Evolutionary conservation across 371 early-diverging fungal species (phyloP), one percentile per base, ranked within the genome.

Genomic region (Actinomortierella ambigua): DNA sequence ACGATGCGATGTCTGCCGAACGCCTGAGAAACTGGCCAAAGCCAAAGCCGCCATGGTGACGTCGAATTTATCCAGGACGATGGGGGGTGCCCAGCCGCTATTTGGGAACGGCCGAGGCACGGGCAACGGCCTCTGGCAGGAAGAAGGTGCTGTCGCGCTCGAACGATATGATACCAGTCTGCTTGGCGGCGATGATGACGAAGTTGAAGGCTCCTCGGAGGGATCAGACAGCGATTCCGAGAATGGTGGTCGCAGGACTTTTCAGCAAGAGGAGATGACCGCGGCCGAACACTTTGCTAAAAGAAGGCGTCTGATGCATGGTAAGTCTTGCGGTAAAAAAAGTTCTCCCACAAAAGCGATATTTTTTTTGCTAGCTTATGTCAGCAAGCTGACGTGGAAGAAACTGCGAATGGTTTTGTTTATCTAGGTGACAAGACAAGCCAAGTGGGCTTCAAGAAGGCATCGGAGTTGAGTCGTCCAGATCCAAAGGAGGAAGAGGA

Each of bases 1-100:
- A 14, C 53, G 63, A 6, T 73, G 73, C 48, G 73, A 73, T 27
- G 60, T 73, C 13, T 73, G 73, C 41, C 55, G 67, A 51, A 73
- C 63, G 0, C 73, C 73, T 9, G 67, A 73, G 6, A 73, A 63
- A 22, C 60, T 73, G 1, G 54, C 53, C 11, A 57, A 56, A 23
- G 63, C 66, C 9, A 73, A 66, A 56, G 61, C 67, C 0, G 60
- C 62, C 9, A 73, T 63, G 29, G 27, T 73, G 14, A 34, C 34
- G 7, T 34, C 34, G 34, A 34, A 34, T 34, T 11, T 34, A 6
- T 34, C 34, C 4, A 34, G 34, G 34, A 34, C 34, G 34, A 65
- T 70, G 53, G 65, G 65, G 1, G 65, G 62, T 1, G 52, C 50
- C 49, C 59, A 47, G 50, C 40, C 61, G 15, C 44, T 48, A 26